Evolutionary conservation across 1,284 basidiomycete genomes (phyloP), one percentile per base, ranked within the genome.

Genomic region (Veloboletus limbatus): DNA sequence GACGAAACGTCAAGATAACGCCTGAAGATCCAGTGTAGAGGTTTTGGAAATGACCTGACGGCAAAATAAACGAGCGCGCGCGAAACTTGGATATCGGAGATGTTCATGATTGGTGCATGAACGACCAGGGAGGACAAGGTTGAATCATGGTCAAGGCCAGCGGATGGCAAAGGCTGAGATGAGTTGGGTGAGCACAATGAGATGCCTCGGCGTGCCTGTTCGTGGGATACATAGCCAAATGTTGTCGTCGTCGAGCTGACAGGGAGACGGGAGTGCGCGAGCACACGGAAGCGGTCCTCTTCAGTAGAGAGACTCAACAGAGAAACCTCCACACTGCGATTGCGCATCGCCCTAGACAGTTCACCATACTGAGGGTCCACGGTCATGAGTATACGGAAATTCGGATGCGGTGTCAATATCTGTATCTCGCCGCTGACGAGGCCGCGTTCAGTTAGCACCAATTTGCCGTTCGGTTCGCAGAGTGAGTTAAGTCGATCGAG

Each of bases 321-420:
- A 21, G 77, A 78, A 28, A 99, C 78, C 67, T 99, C 97, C 33
- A 98, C 76, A 27, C 96, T 97, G 54, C 97, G 85, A 66, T 99
- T 99, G 32, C 97, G 84, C 97, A 99, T 99, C 1, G 97, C 97
- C 30, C 97, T 79, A 7, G 96, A 98, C 9, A 99, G 74, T 69
- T 99, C 97, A 39, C 97, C 97, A 54, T 88, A 79, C 50, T 85
- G 82, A 17, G 93, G 88, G 62, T 99, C 92, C 47, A 97, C 82
- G 5, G 86, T 83, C 93, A 99, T 97, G 69, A 99, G 90, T 8
- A 99, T 73, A 26, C 95, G 79, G 72, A 99, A 99, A 57, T 87
- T 74, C 2, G 87, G 79, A 66, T 99, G 94, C 1, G 97, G 95
- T 21, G 68, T 75, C 50, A 99, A 71, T 40, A 85, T 69, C 55